phyloP scores from a whole-genome alignment of 768 basidiomycete species.

The Polyporus arcularius region DNA sequence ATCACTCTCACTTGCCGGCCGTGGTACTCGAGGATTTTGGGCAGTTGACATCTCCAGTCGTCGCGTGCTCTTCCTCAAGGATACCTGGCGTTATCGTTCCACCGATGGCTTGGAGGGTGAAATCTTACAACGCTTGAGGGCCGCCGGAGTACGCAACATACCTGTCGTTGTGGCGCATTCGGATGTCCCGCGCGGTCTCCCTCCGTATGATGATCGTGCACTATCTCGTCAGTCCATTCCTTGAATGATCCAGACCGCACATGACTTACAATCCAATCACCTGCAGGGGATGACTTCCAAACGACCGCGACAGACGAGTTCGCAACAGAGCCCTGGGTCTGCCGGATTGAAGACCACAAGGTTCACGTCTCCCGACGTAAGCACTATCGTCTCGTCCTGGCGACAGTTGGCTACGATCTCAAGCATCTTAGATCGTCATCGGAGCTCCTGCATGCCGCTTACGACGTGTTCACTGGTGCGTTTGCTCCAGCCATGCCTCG shows the following conservation, averaged over 20 bases:
- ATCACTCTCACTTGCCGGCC: background rate
- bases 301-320: background rate
- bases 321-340: background rate
- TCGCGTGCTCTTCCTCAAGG: constrained; percentile 6
- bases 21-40: constrained; percentile 11
- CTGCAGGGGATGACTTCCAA: background rate
- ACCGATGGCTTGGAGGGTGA: background rate
- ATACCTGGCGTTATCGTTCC: constrained; percentile 4
- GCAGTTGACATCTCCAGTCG: background rate
- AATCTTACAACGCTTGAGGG: background rate
- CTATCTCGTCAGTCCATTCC: background rate
- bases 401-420: constrained; percentile 4
- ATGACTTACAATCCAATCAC: background rate
- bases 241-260: no score
- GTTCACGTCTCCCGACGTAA: background rate
- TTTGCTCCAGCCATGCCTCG: background rate
- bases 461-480: background rate
- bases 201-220: background rate
- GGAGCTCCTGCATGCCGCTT: constrained; percentile 2
- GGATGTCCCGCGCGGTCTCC: background rate
- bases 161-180: background rate
- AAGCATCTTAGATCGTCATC: background rate
- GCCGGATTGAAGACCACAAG: background rate
- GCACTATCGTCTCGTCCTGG: constrained; percentile 9
- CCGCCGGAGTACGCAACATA: background rate